Evolutionary conservation across 2,329 filamentous ascomycete genomes (phyloP), one percentile per base, ranked within the genome.

Genomic region (Penicillium psychrosexuale): DNA sequence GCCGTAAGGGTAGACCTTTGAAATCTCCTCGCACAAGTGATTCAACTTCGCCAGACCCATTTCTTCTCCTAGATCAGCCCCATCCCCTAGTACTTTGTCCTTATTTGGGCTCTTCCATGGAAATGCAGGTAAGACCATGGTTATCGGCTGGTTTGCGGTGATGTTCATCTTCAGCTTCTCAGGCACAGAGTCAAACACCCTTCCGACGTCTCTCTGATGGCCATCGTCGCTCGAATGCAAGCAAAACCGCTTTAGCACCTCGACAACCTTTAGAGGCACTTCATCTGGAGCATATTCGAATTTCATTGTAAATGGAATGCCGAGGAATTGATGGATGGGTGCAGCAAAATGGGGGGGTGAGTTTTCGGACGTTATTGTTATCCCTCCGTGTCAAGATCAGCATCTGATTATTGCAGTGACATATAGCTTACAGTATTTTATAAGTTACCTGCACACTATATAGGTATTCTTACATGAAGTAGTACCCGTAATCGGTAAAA

Each of bases 111-210:
- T 55, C 12, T 55, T 55, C 52, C 52, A 55, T 34, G 52, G 52
- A 19, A 55, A 55, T n/a, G 52, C 52, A 33, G 52, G 52, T 11
- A 55, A 27, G 2, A 55, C 39, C 52, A 55, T 55, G 8, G 52
- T 55, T 12, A 51, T 45, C n/a, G 34, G 47, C n/a, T 51, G 39
- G 6, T 55, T 51, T 11, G 39, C 34, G 8, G 27, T 31, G 19
- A 51, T 51, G 45, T 55, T 36, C 12, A n/a, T 7, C 39, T 45
- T 55, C 28, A 55, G 15, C 40, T 55, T 55, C 3, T 51, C 52
- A 12, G 40, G 8, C 34, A 51, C 12, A 12, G 47, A 44, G 2
- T 51, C 40, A 13, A 55, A 55, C n/a, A 51, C 52, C 34, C 15
- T 51, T n/a, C 52, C 52, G n/a, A 38, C 17, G 13, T 51, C 47